Evolutionary conservation across 148 eudicot genomes (phyloP), one percentile per base, ranked within the genome.

Genomic region (Heliosperma pusillum): DNA sequence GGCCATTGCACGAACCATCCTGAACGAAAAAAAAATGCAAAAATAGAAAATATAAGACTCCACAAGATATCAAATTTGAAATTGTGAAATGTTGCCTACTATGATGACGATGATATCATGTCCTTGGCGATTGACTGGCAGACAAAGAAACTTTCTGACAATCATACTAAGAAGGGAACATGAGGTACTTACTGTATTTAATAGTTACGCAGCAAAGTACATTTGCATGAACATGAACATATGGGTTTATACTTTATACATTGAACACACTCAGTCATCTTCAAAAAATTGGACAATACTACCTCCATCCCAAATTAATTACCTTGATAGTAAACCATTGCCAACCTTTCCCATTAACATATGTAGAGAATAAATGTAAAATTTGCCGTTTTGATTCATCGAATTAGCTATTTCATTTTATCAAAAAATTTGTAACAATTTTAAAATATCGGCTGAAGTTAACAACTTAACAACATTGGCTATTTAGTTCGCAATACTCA

Each of bases 1-100:
- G 86, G 25, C 98, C 98, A 86, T 93, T 93, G 93, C 98, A 93
- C 59, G 98, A 93, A 22, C 98, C 98, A 86, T 93, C 98, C 98
- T 93, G 86, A 71, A 55, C 21, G 70, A 71, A 65, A 62, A 19
- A 29, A 76, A 68, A 72, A 45, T 7, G 45, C 55, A 65, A 61
- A 44, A 15, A 20, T 15, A 57, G 50, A 62, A 79, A 45, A 27
- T 55, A 26, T 16, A 19, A 63, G 50, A 74, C 3, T 57, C 21
- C 1, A 56, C 33, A 45, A n/a, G 64, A 25, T 24, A 16, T 55
- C 58, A n/a, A 59, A 61, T 63, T 7, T 1, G 5, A 62, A 64
- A 26, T 75, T 8, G 33, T 12, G 63, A 69, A 45, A 69, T 10
- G 3, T 26, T 56, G 16, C 26, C 56, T 64, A 42, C 62, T 47